Evolutionary conservation across 2,329 filamentous ascomycete genomes (phyloP).

Genomic region (Colletotrichum liaoningense): DNA sequence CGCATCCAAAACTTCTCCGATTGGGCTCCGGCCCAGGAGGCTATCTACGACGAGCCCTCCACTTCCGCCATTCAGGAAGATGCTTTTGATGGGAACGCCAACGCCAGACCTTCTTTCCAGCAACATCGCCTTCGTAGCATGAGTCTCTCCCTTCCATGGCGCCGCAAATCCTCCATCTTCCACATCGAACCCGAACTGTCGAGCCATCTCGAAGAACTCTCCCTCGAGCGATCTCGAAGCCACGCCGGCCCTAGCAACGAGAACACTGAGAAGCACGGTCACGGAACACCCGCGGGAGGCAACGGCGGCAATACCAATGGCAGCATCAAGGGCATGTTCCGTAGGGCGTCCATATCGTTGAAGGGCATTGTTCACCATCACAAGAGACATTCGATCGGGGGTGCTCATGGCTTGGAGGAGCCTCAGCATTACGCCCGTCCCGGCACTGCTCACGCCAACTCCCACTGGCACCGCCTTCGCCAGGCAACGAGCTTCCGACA

Average conservation of each 20-base stretch:
- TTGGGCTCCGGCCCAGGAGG: conserved; percentile 56
- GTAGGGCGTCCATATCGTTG: conserved; percentile 66
- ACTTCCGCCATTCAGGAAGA: conserved; percentile 36
- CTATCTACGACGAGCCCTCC: conserved; percentile 50
- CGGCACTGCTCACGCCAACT: conserved; percentile 61
- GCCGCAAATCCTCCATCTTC: conserved; percentile 54
- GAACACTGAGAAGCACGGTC: conserved; percentile 46
- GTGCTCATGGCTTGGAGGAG: conserved; percentile 44
- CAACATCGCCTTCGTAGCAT: conserved; percentile 59
- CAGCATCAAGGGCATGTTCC: conserved; percentile 62
- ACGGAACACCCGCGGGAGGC: conserved; percentile 38
- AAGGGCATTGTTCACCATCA: conserved; percentile 58
- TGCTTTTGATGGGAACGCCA: conserved; percentile 33
- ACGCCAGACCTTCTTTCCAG: conserved; percentile 40
- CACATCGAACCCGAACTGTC: conserved; percentile 49
- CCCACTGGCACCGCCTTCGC: conserved; percentile 62
- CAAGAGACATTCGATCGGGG: conserved; percentile 56
- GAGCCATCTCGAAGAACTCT: conserved; percentile 47
- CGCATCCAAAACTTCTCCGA: conserved; percentile 54
- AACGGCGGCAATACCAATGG: conserved; percentile 43
- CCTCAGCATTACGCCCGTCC: conserved; percentile 37
- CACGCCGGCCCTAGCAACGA: conserved; percentile 42
- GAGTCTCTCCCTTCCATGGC: conserved; percentile 63
- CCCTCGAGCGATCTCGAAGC: conserved; percentile 40
- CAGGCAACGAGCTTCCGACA: conserved; percentile 64